Percentiles rank a stretch among this genome's conserved stretches.
Evolutionary conservation across 352 stramenopile genomes (phyloP).

Genomic region (Paralagenidium karlingii): DNA sequence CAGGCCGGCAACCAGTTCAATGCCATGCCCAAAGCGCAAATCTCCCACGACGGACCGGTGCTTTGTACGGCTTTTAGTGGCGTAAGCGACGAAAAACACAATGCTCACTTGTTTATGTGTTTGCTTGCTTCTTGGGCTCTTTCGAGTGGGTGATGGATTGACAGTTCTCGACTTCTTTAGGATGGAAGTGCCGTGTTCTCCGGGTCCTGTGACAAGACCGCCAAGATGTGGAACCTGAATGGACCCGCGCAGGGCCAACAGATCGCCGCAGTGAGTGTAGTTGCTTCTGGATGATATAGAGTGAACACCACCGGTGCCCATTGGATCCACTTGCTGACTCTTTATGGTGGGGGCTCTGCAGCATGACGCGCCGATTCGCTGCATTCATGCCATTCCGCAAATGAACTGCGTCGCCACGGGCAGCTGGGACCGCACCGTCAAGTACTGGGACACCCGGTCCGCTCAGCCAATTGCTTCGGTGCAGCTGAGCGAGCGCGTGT

Average conservation of each 20-base stretch:
- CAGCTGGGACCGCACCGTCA: slow-evolving; percentile 92
- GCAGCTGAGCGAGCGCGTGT: slow-evolving; percentile 88
- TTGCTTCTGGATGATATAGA: slow-evolving; percentile 17
- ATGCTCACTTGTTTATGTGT: not conserved
- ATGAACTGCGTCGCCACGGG: slow-evolving; percentile 87
- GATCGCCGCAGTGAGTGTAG: slow-evolving; percentile 51
- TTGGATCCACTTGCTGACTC: not conserved
- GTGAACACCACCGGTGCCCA: not conserved
- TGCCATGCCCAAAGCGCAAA: slow-evolving; percentile 66
- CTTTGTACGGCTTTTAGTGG: slow-evolving; percentile 86
- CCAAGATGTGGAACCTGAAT: slow-evolving; percentile 91
- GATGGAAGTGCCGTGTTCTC: slow-evolving; percentile 92
- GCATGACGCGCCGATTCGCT: slow-evolving; percentile 88
- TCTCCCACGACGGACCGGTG: slow-evolving; percentile 83
- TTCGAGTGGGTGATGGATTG: not conserved
- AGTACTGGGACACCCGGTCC: slow-evolving; percentile 94
- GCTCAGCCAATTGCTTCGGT: slow-evolving; percentile 81
- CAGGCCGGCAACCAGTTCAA: slow-evolving; percentile 59
- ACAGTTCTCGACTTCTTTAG: slow-evolving; percentile 11
- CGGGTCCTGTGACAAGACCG: slow-evolving; percentile 88
- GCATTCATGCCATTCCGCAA: slow-evolving; percentile 72
- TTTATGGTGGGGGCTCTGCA: slow-evolving; percentile 26
- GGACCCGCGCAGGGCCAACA: slow-evolving; percentile 58
- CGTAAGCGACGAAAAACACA: slow-evolving; percentile 13
- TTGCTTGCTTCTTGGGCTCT: not conserved